Evolutionary conservation across 2,329 filamentous ascomycete species (phyloP).

Genomic region (Trichoderma guizhouense): DNA sequence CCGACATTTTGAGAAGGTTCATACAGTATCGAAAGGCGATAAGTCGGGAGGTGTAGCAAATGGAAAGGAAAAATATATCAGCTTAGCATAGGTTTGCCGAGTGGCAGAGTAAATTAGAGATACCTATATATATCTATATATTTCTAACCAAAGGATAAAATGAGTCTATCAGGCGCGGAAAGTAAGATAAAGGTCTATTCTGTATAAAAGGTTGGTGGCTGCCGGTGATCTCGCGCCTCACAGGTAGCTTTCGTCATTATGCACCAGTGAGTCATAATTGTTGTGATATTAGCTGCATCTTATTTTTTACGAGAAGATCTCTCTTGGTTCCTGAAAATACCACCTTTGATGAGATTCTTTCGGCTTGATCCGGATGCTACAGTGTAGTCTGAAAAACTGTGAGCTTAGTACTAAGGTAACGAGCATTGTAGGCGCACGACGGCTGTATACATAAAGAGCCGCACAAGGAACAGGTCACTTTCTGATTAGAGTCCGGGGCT

Average conservation of each 20-base stretch:
- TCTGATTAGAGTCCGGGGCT: neutral
- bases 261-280: neutral
- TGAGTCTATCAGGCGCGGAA: neutral
- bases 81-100: neutral
- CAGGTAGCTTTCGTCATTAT: neutral
- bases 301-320: too few species aligned
- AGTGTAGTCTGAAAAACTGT: neutral
- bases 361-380: neutral
- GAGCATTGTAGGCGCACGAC: neutral
- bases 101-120: neutral
- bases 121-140: neutral
- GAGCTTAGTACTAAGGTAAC: neutral
- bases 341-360: neutral
- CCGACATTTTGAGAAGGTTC: neutral
- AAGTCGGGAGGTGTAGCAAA: neutral
- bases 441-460: neutral
- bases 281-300: too few species aligned
- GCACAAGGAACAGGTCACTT: neutral
- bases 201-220: neutral
- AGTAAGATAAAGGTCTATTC: neutral
- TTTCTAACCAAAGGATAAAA: neutral
- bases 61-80: neutral
- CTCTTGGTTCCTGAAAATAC: too few species aligned
- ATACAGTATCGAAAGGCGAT: neutral
- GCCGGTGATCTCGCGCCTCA: neutral